Evolutionary conservation across 2,329 filamentous ascomycete genomes (phyloP).

Genomic region (Didymella keratinophila): DNA sequence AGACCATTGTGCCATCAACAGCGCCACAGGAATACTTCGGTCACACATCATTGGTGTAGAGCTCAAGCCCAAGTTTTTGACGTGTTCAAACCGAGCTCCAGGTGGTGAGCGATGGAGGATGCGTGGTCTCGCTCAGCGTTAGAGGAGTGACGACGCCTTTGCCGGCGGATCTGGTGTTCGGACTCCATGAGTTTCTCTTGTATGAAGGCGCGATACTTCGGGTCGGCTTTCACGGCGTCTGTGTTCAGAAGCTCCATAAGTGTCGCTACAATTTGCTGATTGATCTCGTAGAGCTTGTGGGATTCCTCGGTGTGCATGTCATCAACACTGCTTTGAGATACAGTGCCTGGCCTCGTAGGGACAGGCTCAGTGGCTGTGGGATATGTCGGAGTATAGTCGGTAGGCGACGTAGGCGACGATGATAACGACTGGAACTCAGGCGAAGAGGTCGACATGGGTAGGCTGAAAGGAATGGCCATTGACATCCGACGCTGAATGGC

Average conservation of each 20-base stretch:
- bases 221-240: conserved; percentile 57
- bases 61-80: conserved; percentile 41
- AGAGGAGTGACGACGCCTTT: conserved; percentile 51
- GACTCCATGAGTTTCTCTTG: conserved; percentile 63
- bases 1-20: conserved; percentile 27
- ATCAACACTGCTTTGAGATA: conserved; percentile 35
- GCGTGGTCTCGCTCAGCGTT: conserved; percentile 47
- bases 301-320: conserved; percentile 52
- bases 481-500: conserved; percentile 51
- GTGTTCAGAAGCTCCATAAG: conserved; percentile 64
- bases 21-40: not conserved
- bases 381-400: conserved; percentile 35
- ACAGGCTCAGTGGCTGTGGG: conserved; percentile 37
- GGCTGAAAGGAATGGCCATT: conserved; percentile 43
- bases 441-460: conserved; percentile 46
- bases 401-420: conserved; percentile 42
- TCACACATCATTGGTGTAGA: not conserved
- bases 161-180: conserved; percentile 58
- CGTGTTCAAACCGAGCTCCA: conserved; percentile 40
- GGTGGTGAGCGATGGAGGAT: conserved; percentile 46
- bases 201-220: conserved; percentile 58
- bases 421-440: conserved; percentile 48
- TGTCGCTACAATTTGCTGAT: conserved; percentile 62
- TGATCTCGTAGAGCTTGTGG: conserved; percentile 58
- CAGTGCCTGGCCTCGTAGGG: conserved; percentile 24